phyloP scores from a whole-genome alignment of 768 basidiomycete species.

The Tephrocybe sp. region DNA sequence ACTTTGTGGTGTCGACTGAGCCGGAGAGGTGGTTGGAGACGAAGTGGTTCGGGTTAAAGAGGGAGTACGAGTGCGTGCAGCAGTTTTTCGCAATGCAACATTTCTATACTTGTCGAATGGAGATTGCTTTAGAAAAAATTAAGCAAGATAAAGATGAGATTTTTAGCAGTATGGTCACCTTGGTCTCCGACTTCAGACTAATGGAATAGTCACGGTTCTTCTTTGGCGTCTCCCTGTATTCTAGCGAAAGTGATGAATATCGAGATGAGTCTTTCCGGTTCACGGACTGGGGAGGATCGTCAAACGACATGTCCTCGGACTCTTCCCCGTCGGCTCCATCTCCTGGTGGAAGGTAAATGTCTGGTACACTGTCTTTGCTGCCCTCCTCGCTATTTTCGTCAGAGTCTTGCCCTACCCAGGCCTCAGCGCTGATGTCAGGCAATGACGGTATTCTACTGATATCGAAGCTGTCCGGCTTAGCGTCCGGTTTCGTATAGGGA shows the following conservation, averaged over 20 bases:
- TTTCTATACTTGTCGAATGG: conserved; percentile 64
- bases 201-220: conserved; percentile 57
- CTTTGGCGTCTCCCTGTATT: conserved; percentile 41
- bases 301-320: conserved; percentile 44
- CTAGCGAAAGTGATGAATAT: conserved; percentile 30
- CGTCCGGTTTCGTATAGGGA: conserved; percentile 23
- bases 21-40: conserved; percentile 55
- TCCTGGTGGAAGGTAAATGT: conserved; percentile 49
- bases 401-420: conserved; percentile 29
- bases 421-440: conserved; percentile 34
- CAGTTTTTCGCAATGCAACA: conserved; percentile 52
- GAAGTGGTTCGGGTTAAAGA: conserved; percentile 63
- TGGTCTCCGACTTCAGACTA: conserved; percentile 58
- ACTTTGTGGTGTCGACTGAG: conserved; percentile 65
- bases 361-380: conserved; percentile 51
- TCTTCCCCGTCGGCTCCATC: conserved; percentile 33
- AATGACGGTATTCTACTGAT: conserved; percentile 55
- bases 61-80: conserved; percentile 56
- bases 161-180: conserved; percentile 34
- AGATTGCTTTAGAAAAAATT: conserved; percentile 43
- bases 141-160: neutral
- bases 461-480: conserved; percentile 54
- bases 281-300: conserved; percentile 56
- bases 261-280: conserved; percentile 55
- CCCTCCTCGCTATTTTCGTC: conserved; percentile 34